Evolutionary conservation across 768 basidiomycete genomes (phyloP).

Genomic region (Psilocybe azurescens): DNA sequence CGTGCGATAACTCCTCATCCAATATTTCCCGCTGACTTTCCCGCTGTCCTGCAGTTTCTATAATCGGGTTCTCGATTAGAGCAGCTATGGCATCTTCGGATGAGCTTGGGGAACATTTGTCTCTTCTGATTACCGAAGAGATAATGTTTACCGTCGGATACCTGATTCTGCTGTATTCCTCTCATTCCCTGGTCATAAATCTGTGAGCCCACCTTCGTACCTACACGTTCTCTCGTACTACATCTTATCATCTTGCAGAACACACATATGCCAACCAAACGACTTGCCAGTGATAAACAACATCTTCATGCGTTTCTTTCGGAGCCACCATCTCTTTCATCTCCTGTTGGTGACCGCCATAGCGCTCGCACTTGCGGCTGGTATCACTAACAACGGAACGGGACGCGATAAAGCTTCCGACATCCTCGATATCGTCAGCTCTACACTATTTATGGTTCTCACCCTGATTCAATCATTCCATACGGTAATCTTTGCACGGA

Average conservation of each 20-base stretch:
- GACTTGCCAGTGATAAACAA: not conserved
- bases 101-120: not conserved
- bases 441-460: conserved; percentile 39
- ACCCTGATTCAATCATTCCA: conserved; percentile 37
- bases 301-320: not conserved
- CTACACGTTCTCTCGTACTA: not conserved
- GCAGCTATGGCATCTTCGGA: conserved; percentile 2
- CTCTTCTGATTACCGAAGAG: conserved; percentile 1
- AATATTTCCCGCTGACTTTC: not conserved
- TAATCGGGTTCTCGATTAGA: conserved; percentile 5
- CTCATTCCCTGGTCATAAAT: conserved; percentile 9
- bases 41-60: not conserved
- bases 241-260: not conserved
- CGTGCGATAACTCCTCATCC: not conserved
- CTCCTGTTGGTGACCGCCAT: conserved; percentile 4
- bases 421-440: conserved; percentile 34
- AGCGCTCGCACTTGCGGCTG: not conserved
- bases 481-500: conserved; percentile 27
- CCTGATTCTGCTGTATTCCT: conserved; percentile 6
- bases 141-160: conserved; percentile 13
- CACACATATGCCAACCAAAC: not conserved
- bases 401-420: not conserved
- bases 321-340: conserved; percentile 5
- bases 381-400: not conserved
- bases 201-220: not conserved